phyloP scores from a whole-genome alignment of 345 rosid species.

The Capsella bursapastoris region DNA sequence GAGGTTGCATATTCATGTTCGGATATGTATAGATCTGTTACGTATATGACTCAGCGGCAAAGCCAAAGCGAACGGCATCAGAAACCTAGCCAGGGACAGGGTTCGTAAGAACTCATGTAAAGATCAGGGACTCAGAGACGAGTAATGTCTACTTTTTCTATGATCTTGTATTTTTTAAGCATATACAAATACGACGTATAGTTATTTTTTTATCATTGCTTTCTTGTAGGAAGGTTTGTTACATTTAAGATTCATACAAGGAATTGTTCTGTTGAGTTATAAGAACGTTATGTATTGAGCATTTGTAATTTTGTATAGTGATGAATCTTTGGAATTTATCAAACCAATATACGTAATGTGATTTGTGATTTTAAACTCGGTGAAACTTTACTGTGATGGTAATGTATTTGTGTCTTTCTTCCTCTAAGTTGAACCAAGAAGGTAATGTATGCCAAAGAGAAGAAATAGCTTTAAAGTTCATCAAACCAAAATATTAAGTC shows the following conservation, averaged over 20 bases:
- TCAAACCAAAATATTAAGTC: neutral
- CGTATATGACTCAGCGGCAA: constrained; percentile 36
- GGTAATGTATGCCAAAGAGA: neutral
- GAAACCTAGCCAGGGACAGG: constrained; percentile 34
- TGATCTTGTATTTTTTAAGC: constrained; percentile 21
- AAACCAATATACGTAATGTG: too few relatives aligned
- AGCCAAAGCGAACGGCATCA: constrained; percentile 43
- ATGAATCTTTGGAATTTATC: neutral
- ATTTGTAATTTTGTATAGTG: constrained; percentile 28
- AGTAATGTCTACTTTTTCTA: constrained; percentile 19
- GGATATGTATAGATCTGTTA: constrained; percentile 45
- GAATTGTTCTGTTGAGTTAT: constrained; percentile 13
- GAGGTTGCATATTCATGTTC: constrained; percentile 59
- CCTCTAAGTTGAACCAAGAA: neutral
- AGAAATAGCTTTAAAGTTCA: neutral
- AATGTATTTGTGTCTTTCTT: too few relatives aligned
- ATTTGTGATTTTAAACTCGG: neutral
- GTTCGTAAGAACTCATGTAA: constrained; percentile 26
- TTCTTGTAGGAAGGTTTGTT: constrained; percentile 7
- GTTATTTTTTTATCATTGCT: neutral
- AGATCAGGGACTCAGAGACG: neutral
- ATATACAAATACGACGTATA: constrained; percentile 15
- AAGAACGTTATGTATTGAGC: neutral
- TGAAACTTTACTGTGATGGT: neutral
- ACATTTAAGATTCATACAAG: neutral